Conservation (phyloP, 257 asterid species). For the Anisodus acutangulus region DNA sequence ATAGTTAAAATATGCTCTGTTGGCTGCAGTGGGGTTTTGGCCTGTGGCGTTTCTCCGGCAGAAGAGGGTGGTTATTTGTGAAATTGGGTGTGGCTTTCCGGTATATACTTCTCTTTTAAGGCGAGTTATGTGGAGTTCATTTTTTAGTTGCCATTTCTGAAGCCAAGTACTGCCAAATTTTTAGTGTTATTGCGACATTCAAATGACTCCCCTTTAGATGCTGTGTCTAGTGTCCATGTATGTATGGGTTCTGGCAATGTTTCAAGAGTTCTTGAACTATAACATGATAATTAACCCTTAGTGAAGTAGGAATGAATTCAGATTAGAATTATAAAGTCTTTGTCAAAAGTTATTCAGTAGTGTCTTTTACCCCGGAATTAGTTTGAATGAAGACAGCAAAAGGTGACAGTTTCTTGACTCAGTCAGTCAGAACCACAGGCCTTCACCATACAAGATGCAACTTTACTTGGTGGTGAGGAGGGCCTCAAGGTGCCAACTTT, state of each 20-base stretch:
- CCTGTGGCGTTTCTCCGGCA: neutral
- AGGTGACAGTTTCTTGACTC: neutral
- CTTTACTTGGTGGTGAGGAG: neutral
- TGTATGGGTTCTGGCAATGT: neutral
- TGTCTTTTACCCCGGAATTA: neutral
- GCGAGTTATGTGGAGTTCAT: too few species aligned
- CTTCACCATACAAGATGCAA: neutral
- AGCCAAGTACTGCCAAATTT: neutral
- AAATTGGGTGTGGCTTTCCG: too few species aligned
- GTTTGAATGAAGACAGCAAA: constrained; percentile 17
- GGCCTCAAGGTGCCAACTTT: neutral
- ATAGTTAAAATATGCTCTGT: too few species aligned
- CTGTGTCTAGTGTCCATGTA: neutral
- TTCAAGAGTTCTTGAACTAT: neutral
- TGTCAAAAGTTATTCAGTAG: neutral
- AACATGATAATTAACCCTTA: neutral
- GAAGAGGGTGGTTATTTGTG: neutral
- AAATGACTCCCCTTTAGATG: neutral
- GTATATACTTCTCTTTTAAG: too few species aligned
- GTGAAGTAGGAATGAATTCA: neutral
- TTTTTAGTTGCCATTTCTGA: neutral
- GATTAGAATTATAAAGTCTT: neutral
- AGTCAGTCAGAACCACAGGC: neutral
- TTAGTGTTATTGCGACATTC: neutral
- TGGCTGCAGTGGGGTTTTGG: too few species aligned